Conservation (phyloP, 2,329 filamentous ascomycete species). For the Ustilaginoidea virens region DNA sequence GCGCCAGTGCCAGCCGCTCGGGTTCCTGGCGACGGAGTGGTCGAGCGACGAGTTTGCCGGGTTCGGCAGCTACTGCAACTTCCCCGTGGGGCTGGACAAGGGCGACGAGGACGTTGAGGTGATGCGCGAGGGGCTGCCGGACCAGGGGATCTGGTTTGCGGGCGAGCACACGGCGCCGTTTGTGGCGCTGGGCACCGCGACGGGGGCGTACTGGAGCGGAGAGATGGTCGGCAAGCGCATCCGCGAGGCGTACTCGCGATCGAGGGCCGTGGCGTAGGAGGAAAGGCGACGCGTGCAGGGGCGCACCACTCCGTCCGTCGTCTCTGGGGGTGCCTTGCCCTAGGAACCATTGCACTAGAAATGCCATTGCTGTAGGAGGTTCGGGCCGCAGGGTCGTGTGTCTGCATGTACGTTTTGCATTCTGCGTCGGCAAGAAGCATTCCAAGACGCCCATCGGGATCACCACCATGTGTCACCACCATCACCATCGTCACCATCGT, state of each 20-base stretch:
- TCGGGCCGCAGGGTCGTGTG: too few species aligned
- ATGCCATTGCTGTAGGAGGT: too few species aligned
- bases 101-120: slow-evolving; percentile 57
- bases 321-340: too few species aligned
- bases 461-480: too few species aligned
- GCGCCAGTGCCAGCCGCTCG: slow-evolving; percentile 44
- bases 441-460: too few species aligned
- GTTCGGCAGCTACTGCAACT: slow-evolving; percentile 72
- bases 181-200: slow-evolving; percentile 73
- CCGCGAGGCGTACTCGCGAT: slow-evolving; percentile 31
- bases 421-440: too few species aligned
- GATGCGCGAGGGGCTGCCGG: slow-evolving; percentile 47
- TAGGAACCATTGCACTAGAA: too few species aligned
- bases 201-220: slow-evolving; percentile 85
- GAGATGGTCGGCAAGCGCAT: slow-evolving; percentile 60
- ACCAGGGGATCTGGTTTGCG: slow-evolving; percentile 65
- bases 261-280: too few species aligned
- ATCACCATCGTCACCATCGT: too few species aligned
- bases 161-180: slow-evolving; percentile 88
- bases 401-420: too few species aligned
- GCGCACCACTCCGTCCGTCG: too few species aligned
- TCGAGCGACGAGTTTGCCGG: slow-evolving; percentile 64
- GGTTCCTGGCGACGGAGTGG: slow-evolving; percentile 61
- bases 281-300: too few species aligned
- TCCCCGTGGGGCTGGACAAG: slow-evolving; percentile 56